These are phyloP conservation scores for Chaetoscypha palmicola DNA, from an alignment of 2,329 filamentous ascomycete genomes.

Conservation along the genomic window DNA sequence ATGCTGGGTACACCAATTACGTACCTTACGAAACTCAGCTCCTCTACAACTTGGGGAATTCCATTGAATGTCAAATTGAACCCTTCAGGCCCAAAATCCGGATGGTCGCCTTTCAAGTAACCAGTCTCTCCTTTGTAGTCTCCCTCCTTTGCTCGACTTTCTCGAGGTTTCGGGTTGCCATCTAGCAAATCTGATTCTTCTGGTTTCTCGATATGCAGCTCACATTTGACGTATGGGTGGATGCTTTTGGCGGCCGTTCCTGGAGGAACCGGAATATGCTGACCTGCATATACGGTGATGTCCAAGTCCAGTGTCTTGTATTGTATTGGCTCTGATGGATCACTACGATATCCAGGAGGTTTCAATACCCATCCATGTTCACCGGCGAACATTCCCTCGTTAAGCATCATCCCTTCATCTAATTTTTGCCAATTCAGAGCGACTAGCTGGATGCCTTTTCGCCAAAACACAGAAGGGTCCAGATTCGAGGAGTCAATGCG, in stretches of 20 bases:
- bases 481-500: slow-evolving; percentile 80
- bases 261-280: slow-evolving; percentile 62
- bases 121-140: slow-evolving; percentile 54
- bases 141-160: slow-evolving; percentile 45
- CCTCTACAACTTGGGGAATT: slow-evolving; percentile 50
- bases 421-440: slow-evolving; percentile 91
- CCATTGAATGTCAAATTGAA: slow-evolving; percentile 54
- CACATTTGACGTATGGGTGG: slow-evolving; percentile 68
- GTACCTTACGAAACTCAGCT: slow-evolving; percentile 66
- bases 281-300: slow-evolving; percentile 69
- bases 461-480: slow-evolving; percentile 79
- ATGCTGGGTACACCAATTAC: slow-evolving; percentile 12
- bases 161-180: slow-evolving; percentile 24
- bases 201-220: slow-evolving; percentile 69
- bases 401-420: slow-evolving; percentile 93
- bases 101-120: slow-evolving; percentile 51
- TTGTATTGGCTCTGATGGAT: slow-evolving; percentile 31
- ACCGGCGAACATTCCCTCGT: slow-evolving; percentile 82
- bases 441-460: slow-evolving; percentile 82
- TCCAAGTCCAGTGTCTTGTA: slow-evolving; percentile 54
- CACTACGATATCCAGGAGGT: slow-evolving; percentile 62
- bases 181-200: slow-evolving; percentile 28
- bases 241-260: slow-evolving; percentile 46
- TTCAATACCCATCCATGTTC: slow-evolving; percentile 82
- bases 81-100: slow-evolving; percentile 50